Evolutionary conservation across 352 stramenopile species (phyloP), one percentile per base, ranked within the genome.

Genomic region (Pythium apleroticum): DNA sequence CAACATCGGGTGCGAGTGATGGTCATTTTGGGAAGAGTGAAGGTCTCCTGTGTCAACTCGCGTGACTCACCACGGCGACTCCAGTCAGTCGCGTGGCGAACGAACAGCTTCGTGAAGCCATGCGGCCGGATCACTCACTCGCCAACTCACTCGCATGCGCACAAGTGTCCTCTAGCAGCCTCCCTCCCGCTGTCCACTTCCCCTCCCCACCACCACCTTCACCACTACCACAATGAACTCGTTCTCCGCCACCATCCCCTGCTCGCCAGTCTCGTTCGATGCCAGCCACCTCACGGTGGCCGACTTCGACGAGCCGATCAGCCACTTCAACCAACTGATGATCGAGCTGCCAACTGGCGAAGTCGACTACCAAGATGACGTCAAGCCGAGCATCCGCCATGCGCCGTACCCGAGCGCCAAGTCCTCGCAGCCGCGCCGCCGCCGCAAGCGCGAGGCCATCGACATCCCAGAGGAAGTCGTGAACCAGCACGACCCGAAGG

Each of bases 381-480:
- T 27, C 15, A 56, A 61, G 27, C 48, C 63, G 31, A 22, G 4
- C 0, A 27, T 43, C 25, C 53, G 57, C 63, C 54, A 67, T n/a
- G 45, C 67, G 45, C 53, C 60, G 20, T 68, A 75, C 52, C 25
- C 59, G 19, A 66, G 37, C n/a, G 39, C 54, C 41, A 68, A 68
- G 54, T 24, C 62, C 0, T 30, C 57, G 37, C 53, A 31, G 43
- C 53, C 66, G 37, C 66, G 78, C 49, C 54, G 57, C 33, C 77
- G 79, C 3, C 68, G 74, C 56, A 89, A 86, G 59, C 80, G 77
- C 49, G 76, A 80, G 30, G 57, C 75, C 1, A 86, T 89, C 57
- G 66, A 76, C 37, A 63, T 89, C 39, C 79, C 80, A 6, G 60
- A 70, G 15, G 65, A 76, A 37, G 22, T 82, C 22, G 63, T 49